Base-by-base conservation (phyloP, 306 rosid genomes). In the Dryas alaskensis region DNA sequence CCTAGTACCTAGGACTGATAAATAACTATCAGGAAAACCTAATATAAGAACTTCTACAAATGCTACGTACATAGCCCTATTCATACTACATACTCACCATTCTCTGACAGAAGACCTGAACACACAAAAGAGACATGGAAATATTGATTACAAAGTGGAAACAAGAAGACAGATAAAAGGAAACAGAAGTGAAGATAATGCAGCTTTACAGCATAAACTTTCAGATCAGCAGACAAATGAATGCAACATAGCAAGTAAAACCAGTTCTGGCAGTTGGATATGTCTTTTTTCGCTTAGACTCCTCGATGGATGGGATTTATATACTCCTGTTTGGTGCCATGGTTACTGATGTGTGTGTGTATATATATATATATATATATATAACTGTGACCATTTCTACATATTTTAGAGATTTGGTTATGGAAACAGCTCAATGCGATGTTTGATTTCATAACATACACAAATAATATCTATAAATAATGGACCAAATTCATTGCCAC, bases 31-130 rank as follows among this genome's bases (percentile, higher is more conserved):
- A 22, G 22, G 22, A 22, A 22, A 22, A 22, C 22, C 22, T 22
- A 22, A 22, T 22, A 22, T 22, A 52, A 66, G 43, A 55, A 60
- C 73, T 72, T 50, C 69, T 55, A 69, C 67, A 62, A 16, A 73
- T 60, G 50, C 54, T 68, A 55, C 39, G 22, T 54, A 67, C 81
- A 47, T 47, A 73, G 39, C 62, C 54, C 74, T 47, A 63, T 42
- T 43, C 61, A 65, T 53, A 62, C 81, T 68, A 74, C n/a, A 7
- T 42, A 54, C 68, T 54, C 55, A 62, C 72, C 69, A 31, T 39
- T 58, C 48, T 60, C 17, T 64, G 73, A 54, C 7, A 25, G 50
- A 49, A 16, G 72, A 71, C 78, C 77, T 76, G 66, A 49, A 76
- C 75, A 14, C 61, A 57, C 17, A 53, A 71, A 22, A 7, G 55